These are phyloP conservation scores for Kregervanrija pseudodelftensis DNA, from an alignment of 805 yeast genomes.

Conservation along the genomic window DNA sequence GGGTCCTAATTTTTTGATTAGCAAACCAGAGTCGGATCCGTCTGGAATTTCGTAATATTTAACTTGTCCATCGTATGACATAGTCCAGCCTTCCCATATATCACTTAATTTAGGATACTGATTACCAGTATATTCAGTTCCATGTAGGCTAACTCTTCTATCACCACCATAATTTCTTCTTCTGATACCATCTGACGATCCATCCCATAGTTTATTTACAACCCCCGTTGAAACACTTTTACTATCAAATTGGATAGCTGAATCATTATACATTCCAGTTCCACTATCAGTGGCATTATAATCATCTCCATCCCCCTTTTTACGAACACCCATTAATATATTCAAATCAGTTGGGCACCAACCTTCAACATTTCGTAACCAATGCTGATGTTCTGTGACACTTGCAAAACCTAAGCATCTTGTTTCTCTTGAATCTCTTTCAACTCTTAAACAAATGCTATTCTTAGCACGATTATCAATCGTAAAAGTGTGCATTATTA, in stretches of 20 bases:
- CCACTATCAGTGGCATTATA: conserved; percentile 5
- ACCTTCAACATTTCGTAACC: conserved; percentile 59
- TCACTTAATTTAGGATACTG: conserved; percentile 30
- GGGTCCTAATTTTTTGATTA: conserved; percentile 53
- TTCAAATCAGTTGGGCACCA: conserved; percentile 80
- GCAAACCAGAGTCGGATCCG: conserved; percentile 35
- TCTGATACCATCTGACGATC: background rate
- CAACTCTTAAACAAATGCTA: conserved; percentile 79
- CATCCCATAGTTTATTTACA: background rate
- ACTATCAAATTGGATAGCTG: background rate
- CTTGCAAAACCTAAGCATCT: conserved; percentile 82
- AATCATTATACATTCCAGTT: background rate
- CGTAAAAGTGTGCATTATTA: conserved; percentile 67
- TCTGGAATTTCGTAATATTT: conserved; percentile 52
- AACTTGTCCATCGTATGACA: conserved; percentile 59
- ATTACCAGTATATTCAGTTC: background rate
- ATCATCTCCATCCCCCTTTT: conserved; percentile 31
- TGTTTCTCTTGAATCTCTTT: conserved; percentile 87
- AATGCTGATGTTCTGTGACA: conserved; percentile 61
- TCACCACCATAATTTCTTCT: background rate
- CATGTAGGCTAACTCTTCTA: background rate
- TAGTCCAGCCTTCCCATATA: conserved; percentile 79
- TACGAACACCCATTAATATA: conserved; percentile 60
- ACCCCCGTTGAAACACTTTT: background rate
- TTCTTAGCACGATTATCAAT: conserved; percentile 70